A percentile compares a stretch with the other conserved stretches of the same genome.
phyloP scores from a whole-genome alignment of 345 rosid genomes.

The Hibiscus tridactylites region DNA sequence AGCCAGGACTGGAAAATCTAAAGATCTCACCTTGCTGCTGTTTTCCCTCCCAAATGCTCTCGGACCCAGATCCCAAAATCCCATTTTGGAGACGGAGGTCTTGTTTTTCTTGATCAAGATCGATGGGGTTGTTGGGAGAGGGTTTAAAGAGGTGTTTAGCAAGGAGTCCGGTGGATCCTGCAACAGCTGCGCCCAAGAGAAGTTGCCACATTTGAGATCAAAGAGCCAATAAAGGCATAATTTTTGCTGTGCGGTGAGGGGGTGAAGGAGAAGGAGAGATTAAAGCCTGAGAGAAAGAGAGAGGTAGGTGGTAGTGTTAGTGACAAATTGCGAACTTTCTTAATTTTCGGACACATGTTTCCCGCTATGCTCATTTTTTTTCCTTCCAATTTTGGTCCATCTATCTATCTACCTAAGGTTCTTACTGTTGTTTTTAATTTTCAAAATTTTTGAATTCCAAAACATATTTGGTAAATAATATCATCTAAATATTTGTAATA shows the following conservation, averaged over 20 bases:
- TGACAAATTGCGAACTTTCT: background rate
- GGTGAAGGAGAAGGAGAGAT: background rate
- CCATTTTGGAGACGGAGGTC: slow-evolving; percentile 14
- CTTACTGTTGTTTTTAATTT: background rate
- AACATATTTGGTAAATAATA: background rate
- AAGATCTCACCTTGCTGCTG: slow-evolving; percentile 41
- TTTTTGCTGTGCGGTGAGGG: background rate
- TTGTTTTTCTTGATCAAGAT: background rate
- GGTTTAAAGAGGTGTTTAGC: slow-evolving; percentile 44
- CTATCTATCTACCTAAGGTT: background rate
- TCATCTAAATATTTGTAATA: background rate
- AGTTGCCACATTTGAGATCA: slow-evolving; percentile 61
- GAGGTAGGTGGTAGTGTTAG: background rate
- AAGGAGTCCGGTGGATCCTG: slow-evolving; percentile 58
- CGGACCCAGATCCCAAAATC: slow-evolving; percentile 21
- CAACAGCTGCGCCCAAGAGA: slow-evolving; percentile 62
- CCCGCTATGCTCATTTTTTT: slow-evolving; percentile 38
- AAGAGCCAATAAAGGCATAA: background rate
- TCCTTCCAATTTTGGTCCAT: background rate
- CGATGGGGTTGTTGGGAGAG: slow-evolving; percentile 13
- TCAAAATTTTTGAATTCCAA: background rate
- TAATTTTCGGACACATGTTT: slow-evolving; percentile 34
- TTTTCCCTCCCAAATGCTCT: slow-evolving; percentile 16
- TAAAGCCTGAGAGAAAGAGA: slow-evolving; percentile 1
- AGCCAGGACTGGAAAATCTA: slow-evolving; percentile 64